Evolutionary conservation across 768 basidiomycete species (phyloP).

Genomic region (Tulasnella sp.): DNA sequence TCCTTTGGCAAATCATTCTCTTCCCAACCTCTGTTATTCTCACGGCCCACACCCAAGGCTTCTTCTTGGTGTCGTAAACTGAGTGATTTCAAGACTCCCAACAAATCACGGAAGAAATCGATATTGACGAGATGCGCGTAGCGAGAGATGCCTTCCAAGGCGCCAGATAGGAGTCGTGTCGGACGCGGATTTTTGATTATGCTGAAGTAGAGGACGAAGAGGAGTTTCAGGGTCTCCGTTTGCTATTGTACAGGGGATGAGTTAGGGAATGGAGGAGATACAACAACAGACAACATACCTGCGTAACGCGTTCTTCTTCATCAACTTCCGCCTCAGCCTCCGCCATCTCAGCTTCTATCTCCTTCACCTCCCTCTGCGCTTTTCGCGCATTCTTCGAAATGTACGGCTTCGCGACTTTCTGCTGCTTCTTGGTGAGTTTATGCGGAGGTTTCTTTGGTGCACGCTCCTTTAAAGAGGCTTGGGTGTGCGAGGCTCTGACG

Average conservation of each 20-base stretch:
- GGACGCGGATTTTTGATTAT: constrained; percentile 77
- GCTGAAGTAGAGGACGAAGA: constrained; percentile 94
- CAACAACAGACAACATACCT: constrained; percentile 39
- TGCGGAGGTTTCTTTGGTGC: constrained; percentile 25
- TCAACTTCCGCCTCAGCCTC: constrained; percentile 93
- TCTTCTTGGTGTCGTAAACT: constrained; percentile 36
- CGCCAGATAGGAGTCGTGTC: constrained; percentile 70
- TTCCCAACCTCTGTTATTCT: not conserved
- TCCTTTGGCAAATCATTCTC: constrained; percentile 19
- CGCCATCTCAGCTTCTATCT: constrained; percentile 80
- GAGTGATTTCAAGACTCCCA: constrained; percentile 71
- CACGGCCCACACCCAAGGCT: constrained; percentile 23
- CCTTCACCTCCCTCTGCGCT: constrained; percentile 73
- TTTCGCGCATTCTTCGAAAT: constrained; percentile 89
- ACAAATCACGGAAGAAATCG: constrained; percentile 94
- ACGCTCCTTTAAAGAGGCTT: constrained; percentile 38
- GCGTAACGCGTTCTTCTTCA: constrained; percentile 72
- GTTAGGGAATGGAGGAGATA: not conserved
- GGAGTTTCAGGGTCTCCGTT: constrained; percentile 93
- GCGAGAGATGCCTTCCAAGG: constrained; percentile 81
- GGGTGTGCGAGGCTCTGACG: constrained; percentile 62
- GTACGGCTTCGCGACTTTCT: constrained; percentile 46
- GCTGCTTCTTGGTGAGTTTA: constrained; percentile 43
- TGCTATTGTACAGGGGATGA: constrained; percentile 42
- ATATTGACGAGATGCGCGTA: constrained; percentile 96